Evolutionary conservation across 805 yeast genomes (phyloP), one percentile per base, ranked within the genome.

Genomic region (Yarrowia sp.): DNA sequence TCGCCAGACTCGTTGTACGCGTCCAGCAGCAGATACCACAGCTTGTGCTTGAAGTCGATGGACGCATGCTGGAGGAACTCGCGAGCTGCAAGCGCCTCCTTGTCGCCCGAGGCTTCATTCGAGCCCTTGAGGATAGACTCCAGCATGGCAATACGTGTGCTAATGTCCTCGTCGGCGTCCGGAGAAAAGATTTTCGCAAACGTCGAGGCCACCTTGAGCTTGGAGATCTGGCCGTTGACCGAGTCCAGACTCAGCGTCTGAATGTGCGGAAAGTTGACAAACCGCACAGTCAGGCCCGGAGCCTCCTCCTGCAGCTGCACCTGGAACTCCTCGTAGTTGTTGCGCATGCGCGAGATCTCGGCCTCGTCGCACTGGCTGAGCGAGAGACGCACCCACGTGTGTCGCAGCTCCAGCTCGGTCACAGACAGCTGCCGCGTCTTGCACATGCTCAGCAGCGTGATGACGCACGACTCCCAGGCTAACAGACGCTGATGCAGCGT

Each of bases 1-100:
- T 79, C 76, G 0, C 71, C 71, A 2, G 70, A 67, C 2, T 69
- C 69, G 13, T 73, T 69, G 67, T 87, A 88, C 62, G 80, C 80
- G 65, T 80, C 82, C 51, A 90, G 78, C 16, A 92, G 74, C 22
- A 87, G 78, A 31, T 82, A 83, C 96, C 97, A 92, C 2, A 94
- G 73, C 61, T 85, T 85, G 36, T 91, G 74, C 62, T 82, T 82
- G 70, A 90, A 79, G 21, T 83, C 86, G 21, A 87, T 75, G 0
- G 94, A 83, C 0, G 96, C 84, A 12, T 76, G 77, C 2, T 77
- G 73, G 14, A 94, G 76, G 68, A 93, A 90, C 12, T 76, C 72
- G 21, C 79, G 76, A 71, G 90, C 84, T 7, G 91, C 84, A 14
- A 68, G 65, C 33, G 80, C 77, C 33, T 78, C 81, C 0, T 69